Conservation (phyloP, 495 filamentous ascomycete species). For the Barbatosphaeria neglecta region DNA sequence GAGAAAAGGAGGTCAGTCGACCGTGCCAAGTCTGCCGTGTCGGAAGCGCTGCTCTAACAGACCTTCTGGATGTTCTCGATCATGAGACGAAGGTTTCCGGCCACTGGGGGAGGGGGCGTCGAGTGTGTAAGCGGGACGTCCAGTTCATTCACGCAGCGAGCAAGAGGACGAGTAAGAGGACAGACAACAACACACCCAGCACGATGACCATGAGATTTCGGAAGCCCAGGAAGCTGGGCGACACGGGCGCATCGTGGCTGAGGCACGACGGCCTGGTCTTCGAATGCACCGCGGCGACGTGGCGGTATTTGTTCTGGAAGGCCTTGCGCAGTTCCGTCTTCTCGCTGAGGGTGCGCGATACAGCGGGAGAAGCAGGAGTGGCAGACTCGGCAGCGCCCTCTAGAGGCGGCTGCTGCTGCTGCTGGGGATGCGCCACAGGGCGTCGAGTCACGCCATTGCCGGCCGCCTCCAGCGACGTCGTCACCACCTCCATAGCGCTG, state of each 20-base stretch:
- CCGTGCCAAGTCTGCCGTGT: not conserved
- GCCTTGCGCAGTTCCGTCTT: constrained; percentile 11
- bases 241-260: constrained; percentile 61
- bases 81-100: constrained; percentile 82
- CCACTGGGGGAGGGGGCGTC: constrained; percentile 53
- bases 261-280: constrained; percentile 61
- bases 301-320: constrained; percentile 57
- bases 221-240: constrained; percentile 85
- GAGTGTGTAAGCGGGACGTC: not conserved
- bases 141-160: not conserved
- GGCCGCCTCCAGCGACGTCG: constrained; percentile 2
- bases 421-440: not conserved
- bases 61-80: constrained; percentile 98
- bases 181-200: constrained; percentile 55
- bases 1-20: constrained; percentile 10
- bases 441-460: constrained; percentile 12
- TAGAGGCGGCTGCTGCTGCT: not conserved
- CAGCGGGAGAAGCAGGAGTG: no score
- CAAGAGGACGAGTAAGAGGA: no score
- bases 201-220: constrained; percentile 94
- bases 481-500: constrained; percentile 8
- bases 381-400: no score
- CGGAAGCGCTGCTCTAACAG: constrained; percentile 4
- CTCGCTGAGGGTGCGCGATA: constrained; percentile 5
- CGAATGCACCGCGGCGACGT: constrained; percentile 78